Conservation (phyloP, 2,329 filamentous ascomycete species). For the Hypoxylon rubiginosum region DNA sequence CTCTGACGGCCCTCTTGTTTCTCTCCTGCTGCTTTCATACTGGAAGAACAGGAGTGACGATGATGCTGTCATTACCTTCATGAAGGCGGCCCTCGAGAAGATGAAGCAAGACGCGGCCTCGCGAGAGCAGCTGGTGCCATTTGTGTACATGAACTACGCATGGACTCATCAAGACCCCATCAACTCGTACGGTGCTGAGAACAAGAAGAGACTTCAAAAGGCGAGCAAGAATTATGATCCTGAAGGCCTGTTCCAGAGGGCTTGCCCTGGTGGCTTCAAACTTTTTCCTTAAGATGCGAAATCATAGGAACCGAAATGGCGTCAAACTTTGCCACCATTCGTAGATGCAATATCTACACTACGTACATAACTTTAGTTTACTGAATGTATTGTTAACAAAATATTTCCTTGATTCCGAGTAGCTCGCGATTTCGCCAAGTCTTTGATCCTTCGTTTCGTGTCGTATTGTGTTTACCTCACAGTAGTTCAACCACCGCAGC, state of each 20-base stretch:
- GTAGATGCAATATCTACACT: too few relatives aligned
- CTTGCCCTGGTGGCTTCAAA: too few relatives aligned
- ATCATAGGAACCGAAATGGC: too few relatives aligned
- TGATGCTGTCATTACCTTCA: constrained; percentile 17
- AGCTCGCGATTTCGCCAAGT: too few relatives aligned
- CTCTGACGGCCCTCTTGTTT: constrained; percentile 19
- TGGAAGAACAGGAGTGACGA: constrained; percentile 31
- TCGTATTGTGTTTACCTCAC: too few relatives aligned
- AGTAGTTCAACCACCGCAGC: too few relatives aligned
- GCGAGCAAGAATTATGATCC: constrained; percentile 48
- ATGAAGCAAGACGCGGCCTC: constrained; percentile 21
- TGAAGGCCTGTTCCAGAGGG: constrained; percentile 45
- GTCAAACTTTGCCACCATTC: too few relatives aligned
- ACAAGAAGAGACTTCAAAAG: constrained; percentile 29
- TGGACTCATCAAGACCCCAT: constrained; percentile 36
- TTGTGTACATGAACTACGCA: constrained; percentile 43
- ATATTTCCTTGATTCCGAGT: too few relatives aligned
- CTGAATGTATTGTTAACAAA: too few relatives aligned
- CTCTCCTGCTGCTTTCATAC: constrained; percentile 24
- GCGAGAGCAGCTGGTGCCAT: constrained; percentile 14
- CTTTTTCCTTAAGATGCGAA: too few relatives aligned
- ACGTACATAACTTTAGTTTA: too few relatives aligned
- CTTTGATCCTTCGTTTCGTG: too few relatives aligned
- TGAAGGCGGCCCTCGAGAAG: constrained; percentile 8
- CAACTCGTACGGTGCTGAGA: constrained; percentile 36